Evolutionary conservation across 169 alveolate species (phyloP), one percentile per base, ranked within the genome.

Genomic region (Plasmodium cynomolgi): DNA sequence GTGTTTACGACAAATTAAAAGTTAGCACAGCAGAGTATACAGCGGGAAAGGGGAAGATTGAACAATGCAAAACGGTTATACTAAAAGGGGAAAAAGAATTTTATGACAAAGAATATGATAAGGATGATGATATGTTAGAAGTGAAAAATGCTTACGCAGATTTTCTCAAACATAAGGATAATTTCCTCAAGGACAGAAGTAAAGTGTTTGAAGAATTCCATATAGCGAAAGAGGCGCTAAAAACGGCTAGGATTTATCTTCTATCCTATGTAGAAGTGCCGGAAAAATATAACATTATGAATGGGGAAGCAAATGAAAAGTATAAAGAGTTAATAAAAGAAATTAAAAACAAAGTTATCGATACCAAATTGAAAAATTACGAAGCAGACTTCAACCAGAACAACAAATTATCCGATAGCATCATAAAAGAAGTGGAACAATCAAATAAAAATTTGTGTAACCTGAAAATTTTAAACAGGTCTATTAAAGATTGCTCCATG

Each of bases 111-210:
- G 39, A 2, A 8, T 33, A 56, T 83, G 81, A 62, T 26, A 83
- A 58, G 23, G 82, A 83, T 83, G 81, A 83, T n/a, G 62, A 31
- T 56, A 33, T 83, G 44, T 37, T 31, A 58, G 91, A 83, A 26
- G 81, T 75, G 15, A 83, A 83, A 44, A 3, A 26, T 62, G 74
- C 58, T 33, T 83, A 83, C 44, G 33, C 37, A 33, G 4, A 83
- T 31, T 83, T 83, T 33, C 17, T 37, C n/a, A 41, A 17, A n/a
- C 50, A 37, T 80, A 23, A 37, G 20, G 71, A 37, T n/a, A 50
- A 34, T 68, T 26, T 68, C 29, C 33, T 80, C 31, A 80, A 80
- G 74, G 37, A 31, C n/a, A 80, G 73, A 80, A 80, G 33, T 44
- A 44, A 80, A 41, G 26, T 80, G 56, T 41, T 23, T 13, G 84